Evolutionary conservation across 768 basidiomycete species (phyloP).

Genomic region (Hebeloma cylindrosporum): DNA sequence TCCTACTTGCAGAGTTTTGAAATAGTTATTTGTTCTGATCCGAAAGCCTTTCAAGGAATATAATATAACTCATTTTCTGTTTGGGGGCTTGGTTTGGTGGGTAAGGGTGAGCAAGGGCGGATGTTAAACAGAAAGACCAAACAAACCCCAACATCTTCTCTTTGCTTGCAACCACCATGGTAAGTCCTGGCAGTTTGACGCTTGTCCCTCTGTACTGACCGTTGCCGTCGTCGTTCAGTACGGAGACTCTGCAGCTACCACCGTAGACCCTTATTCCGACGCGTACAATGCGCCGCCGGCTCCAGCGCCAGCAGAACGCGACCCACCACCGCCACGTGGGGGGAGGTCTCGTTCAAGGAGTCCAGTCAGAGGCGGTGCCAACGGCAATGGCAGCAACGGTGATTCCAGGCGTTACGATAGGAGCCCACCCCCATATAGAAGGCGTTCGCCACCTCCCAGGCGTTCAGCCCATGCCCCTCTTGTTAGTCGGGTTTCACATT

Average conservation of each 20-base stretch:
- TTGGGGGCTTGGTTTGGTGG: too few species aligned
- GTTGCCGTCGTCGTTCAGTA: constrained; percentile 45
- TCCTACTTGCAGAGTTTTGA: too few species aligned
- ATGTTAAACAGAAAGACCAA: constrained; percentile 26
- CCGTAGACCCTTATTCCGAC: constrained; percentile 81
- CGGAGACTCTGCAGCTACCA: constrained; percentile 54
- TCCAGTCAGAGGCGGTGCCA: constrained; percentile 48
- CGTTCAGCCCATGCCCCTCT: constrained; percentile 72
- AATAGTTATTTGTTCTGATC: too few species aligned
- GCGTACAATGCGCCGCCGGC: constrained; percentile 70
- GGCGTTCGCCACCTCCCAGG: constrained; percentile 60
- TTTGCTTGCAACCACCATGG: constrained; percentile 72
- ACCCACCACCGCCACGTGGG: constrained; percentile 56
- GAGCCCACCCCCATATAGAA: constrained; percentile 48
- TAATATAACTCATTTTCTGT: too few species aligned
- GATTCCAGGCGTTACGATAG: constrained; percentile 49
- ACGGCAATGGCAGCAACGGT: constrained; percentile 39
- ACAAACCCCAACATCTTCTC: constrained; percentile 46
- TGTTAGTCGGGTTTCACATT: constrained; percentile 45
- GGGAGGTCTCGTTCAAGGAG: constrained; percentile 78
- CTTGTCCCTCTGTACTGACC: constrained; percentile 16
- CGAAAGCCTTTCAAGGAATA: too few species aligned
- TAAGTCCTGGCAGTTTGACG: constrained; percentile 35
- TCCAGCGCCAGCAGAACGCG: constrained; percentile 53
- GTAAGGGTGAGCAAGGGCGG: constrained; percentile 12